These are phyloP conservation scores for Coemansia sp. DNA, from an alignment of 192 early-diverging fungal genomes.

Conservation along the genomic window DNA sequence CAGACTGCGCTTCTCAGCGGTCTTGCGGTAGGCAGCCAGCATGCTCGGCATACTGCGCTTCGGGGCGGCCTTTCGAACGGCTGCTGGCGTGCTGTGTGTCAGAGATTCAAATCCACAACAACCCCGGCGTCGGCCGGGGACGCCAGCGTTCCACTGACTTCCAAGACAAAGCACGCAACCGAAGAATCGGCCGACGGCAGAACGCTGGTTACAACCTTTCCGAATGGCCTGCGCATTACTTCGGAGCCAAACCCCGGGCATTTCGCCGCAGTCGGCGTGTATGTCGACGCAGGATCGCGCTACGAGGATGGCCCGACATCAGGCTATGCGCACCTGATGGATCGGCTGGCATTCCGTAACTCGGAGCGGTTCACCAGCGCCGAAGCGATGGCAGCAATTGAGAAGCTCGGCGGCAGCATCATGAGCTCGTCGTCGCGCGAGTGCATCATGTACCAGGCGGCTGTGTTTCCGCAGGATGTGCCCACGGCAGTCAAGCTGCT, in stretches of 20 bases:
- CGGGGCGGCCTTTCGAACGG: neutral
- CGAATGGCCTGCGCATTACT: conserved; percentile 87
- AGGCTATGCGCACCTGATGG: conserved; percentile 83
- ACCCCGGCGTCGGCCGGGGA: neutral
- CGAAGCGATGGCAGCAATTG: conserved; percentile 73
- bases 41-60: neutral
- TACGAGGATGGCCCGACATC: conserved; percentile 70
- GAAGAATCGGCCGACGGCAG: conserved; percentile 33
- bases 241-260: conserved; percentile 82
- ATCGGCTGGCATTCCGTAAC: conserved; percentile 92
- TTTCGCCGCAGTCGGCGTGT: conserved; percentile 87
- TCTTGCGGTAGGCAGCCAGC: neutral
- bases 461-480: conserved; percentile 84
- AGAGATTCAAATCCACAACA: conserved; percentile 16
- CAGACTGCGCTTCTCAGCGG: neutral
- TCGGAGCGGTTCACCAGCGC: conserved; percentile 67
- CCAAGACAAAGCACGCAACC: neutral
- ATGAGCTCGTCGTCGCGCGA: conserved; percentile 89
- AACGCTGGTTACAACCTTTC: conserved; percentile 69
- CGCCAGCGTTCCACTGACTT: conserved; percentile 10
- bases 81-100: neutral
- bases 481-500: conserved; percentile 68
- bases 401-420: conserved; percentile 86
- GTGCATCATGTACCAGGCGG: conserved; percentile 93
- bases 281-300: conserved; percentile 87